Base-by-base conservation (phyloP, 192 early-diverging fungal genomes). In the Mortierella hygrophila region DNA sequence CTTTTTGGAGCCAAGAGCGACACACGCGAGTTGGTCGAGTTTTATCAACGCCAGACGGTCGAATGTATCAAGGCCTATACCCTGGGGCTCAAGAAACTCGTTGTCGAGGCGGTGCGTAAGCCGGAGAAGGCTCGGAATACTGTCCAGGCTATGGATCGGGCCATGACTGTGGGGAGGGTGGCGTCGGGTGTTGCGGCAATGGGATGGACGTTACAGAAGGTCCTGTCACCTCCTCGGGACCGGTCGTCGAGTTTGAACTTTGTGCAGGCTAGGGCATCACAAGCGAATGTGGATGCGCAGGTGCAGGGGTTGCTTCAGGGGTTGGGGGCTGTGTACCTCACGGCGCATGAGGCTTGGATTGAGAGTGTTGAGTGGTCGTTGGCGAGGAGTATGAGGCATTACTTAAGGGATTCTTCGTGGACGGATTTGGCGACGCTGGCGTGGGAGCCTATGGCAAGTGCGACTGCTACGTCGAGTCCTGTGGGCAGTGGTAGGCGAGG, bases 291-390 rank as follows among this genome's bases (percentile, higher is more conserved):
- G 68, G 91, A 91, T 42, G 70, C 76, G 46, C 88, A 76, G 63
- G 82, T 88, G n/a, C 38, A 79, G 11, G 75, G 38, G 16, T 60
- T 90, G 68, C 72, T 89, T 10, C 57, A 80, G 4, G 72, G 57
- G 1, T 72, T 93, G 23, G 77, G 85, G 26, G 52, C 63, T 16
- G 83, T 89, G 13, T 92, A 90, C 54, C 73, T 89, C 13, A 23
- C 55, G 11, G 88, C 91, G 35, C 88, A 93, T 77, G 70, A 77
- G 16, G 55, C 78, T 6, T 93, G 92, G 92, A 89, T 89, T 54
- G 75, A 83, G 74, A 57, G 47, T 44, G 72, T 78, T 4, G 80
- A 65, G 42, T 70, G 47, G 70, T 63, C 57, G 20, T 81, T 88
- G 68, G 78, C 69, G 49, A 70, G 77, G 44, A 55, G n/a, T 20